Evolutionary conservation across 1,139 yeast genomes (phyloP).

Genomic region (Sugiyamaella japonica): DNA sequence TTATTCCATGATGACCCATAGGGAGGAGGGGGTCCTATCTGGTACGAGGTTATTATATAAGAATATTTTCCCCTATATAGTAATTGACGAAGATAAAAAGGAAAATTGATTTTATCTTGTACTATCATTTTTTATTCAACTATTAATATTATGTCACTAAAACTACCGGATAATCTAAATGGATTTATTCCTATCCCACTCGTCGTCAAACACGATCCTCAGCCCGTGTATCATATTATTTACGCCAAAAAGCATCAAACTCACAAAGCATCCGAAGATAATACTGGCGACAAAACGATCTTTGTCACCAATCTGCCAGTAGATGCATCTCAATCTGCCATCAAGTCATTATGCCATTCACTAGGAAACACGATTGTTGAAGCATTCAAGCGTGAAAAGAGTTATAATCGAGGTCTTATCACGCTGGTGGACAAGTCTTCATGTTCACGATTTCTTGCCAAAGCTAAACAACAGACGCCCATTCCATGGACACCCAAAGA

Average conservation of each 20-base stretch:
- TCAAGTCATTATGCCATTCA: slow-evolving; percentile 59
- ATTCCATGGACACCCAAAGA: slow-evolving; percentile 21
- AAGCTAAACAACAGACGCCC: slow-evolving; percentile 45
- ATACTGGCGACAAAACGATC: slow-evolving; percentile 49
- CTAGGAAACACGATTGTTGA: slow-evolving; percentile 63
- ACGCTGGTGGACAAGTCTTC: slow-evolving; percentile 77
- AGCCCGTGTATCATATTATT: slow-evolving; percentile 34
- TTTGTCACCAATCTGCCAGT: slow-evolving; percentile 80
- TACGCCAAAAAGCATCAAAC: slow-evolving; percentile 36
- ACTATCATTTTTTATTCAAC: not conserved
- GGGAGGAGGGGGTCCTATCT: too few relatives aligned
- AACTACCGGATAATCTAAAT: slow-evolving; percentile 44
- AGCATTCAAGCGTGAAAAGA: slow-evolving; percentile 37
- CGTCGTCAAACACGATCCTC: slow-evolving; percentile 37
- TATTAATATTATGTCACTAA: not conserved
- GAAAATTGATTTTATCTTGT: not conserved
- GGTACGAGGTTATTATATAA: too few relatives aligned
- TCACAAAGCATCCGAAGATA: slow-evolving; percentile 26
- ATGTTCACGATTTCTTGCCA: slow-evolving; percentile 61
- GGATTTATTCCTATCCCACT: slow-evolving; percentile 58
- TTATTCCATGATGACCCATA: too few relatives aligned
- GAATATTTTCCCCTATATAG: too few relatives aligned
- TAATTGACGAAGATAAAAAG: too few relatives aligned
- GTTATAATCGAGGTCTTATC: slow-evolving; percentile 55
- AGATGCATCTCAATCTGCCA: slow-evolving; percentile 51